Evolutionary conservation across 2,329 filamentous ascomycete genomes (phyloP), one percentile per base, ranked within the genome.

Genomic region (Alternaria gansuensis): DNA sequence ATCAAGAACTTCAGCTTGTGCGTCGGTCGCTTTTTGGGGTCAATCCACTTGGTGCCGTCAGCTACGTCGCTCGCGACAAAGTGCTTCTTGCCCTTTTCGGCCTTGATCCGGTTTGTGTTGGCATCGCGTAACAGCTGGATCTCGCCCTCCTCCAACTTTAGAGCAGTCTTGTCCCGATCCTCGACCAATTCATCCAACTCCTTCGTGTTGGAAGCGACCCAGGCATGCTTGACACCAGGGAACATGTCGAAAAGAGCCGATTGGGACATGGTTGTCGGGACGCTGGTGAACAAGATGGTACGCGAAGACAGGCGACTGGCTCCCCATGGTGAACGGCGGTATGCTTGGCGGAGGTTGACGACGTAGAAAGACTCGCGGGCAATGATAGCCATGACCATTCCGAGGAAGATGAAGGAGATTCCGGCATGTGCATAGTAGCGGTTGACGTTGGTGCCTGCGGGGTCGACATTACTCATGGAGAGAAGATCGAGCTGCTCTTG

Each of bases 61-160:
- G 68, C 78, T 5, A 82, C 69, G 61, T 80, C 68, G 21, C 75
- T 73, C 2, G 79, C 65, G 44, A 81, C 67, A 31, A 81, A 79
- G 48, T 82, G 81, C 58, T 80, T 75, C 51, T 81, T 78, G 43
- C 68, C 81, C 63, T 76, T 90, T 57, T 85, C 74, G 1, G 84
- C 83, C 80, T 92, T 93, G 59, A 87, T 77, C 50, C 91, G 88
- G 17, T 85, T 86, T 54, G 82, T 82, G 78, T 94, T 94, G 58
- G 91, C 77, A 31, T 74, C 72, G 23, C 72, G 74, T 29, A 78
- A 75, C 23, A 82, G 70, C 63, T 82, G 78, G 39, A 81, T 75
- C 61, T 83, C 79, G 9, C 75, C 80, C 23, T 69, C 70, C 60
- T 83, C 82, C 13, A 83, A 70, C 54, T 79, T 79, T 51, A 77